phyloP scores from a whole-genome alignment of 208 protist genomes.

The Trypanosomatidae sp. region DNA sequence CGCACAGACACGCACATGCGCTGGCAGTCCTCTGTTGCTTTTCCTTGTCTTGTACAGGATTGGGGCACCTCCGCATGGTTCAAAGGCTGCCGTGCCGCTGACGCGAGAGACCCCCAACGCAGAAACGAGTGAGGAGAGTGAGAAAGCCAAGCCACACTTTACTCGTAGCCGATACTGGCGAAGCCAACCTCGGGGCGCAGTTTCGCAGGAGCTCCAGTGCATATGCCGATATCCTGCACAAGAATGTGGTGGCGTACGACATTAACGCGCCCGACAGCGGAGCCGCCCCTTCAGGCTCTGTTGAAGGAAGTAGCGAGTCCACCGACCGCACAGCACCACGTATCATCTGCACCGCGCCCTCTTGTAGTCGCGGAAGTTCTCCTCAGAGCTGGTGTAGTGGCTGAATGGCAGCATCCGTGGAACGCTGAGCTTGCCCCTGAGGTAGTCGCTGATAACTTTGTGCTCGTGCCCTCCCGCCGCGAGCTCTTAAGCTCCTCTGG shows the following conservation, averaged over 20 bases:
- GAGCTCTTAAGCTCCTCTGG: conserved; percentile 23
- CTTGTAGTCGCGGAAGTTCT: conserved; percentile 33
- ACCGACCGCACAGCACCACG: conserved; percentile 27
- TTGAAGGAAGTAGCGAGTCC: conserved; percentile 14
- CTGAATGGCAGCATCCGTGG: conserved; percentile 15
- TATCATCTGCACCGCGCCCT: conserved; percentile 33
- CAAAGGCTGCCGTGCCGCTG: background rate
- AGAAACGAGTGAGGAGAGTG: background rate
- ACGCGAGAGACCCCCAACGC: background rate
- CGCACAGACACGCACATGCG: background rate
- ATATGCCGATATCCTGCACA: conserved; percentile 21
- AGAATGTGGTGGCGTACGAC: conserved; percentile 20
- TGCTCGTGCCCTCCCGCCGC: conserved; percentile 21
- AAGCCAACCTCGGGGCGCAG: conserved; percentile 29
- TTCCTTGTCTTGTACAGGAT: background rate
- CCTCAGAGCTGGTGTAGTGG: conserved; percentile 21
- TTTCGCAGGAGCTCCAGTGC: conserved; percentile 30
- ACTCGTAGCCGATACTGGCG: conserved; percentile 28
- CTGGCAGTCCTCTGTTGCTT: background rate
- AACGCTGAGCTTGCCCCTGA: conserved; percentile 10
- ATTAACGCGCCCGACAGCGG: conserved; percentile 14
- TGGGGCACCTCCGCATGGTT: background rate
- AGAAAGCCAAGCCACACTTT: background rate
- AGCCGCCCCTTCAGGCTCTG: conserved; percentile 13
- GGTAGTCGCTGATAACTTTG: conserved; percentile 20